Percentiles rank a stretch among this genome's conserved stretches.
These are phyloP conservation scores for Rhytidhysteron rufulum DNA, from an alignment of 2,329 filamentous ascomycete species.

Conservation along the genomic window DNA sequence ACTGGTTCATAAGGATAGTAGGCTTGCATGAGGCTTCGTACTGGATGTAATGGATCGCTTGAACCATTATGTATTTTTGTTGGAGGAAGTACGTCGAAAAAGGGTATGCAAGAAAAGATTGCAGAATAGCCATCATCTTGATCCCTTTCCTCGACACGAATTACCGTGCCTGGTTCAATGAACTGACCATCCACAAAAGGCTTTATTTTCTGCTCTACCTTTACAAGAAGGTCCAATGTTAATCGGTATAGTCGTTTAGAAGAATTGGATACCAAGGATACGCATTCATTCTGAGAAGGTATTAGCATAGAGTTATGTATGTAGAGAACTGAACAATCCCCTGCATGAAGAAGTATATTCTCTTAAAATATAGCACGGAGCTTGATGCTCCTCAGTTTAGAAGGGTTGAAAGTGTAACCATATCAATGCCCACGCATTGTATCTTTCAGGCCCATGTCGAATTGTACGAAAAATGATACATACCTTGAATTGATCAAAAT, in stretches of 20 bases:
- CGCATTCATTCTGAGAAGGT: constrained; percentile 14
- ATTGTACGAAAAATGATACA: too few species aligned
- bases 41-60: constrained; percentile 12
- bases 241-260: constrained; percentile 15
- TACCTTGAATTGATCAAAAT: constrained; percentile 23
- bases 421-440: too few species aligned
- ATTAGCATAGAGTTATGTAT: too few species aligned
- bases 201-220: constrained; percentile 23
- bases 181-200: constrained; percentile 24
- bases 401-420: too few species aligned
- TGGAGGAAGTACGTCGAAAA: constrained; percentile 16
- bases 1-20: constrained; percentile 30
- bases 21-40: constrained; percentile 27
- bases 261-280: constrained; percentile 15
- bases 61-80: constrained; percentile 1
- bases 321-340: too few species aligned
- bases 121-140: constrained; percentile 16
- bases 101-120: constrained; percentile 29
- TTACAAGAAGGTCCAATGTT: constrained; percentile 13
- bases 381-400: too few species aligned
- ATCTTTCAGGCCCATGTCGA: too few species aligned
- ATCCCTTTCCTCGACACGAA: constrained; percentile 22
- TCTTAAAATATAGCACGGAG: too few species aligned
- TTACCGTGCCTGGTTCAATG: constrained; percentile 30
- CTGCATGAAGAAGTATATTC: too few species aligned